Evolutionary conservation across 2,329 filamentous ascomycete genomes (phyloP), one percentile per base, ranked within the genome.

Genomic region (Taxawa tesnikishii): DNA sequence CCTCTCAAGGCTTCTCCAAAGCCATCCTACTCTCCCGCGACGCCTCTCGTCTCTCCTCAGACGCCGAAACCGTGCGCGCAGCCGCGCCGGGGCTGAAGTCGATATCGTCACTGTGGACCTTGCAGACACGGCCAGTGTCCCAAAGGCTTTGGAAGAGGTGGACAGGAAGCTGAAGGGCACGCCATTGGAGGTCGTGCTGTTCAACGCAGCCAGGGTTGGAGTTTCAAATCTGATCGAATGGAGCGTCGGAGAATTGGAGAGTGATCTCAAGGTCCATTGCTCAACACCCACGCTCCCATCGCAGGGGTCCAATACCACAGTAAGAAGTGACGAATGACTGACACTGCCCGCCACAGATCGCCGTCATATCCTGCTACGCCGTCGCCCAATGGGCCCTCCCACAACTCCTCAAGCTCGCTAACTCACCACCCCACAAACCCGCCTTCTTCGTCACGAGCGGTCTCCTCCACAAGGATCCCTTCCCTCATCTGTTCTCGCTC

Each of bases 151-250:
- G 4, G 43, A 53, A 5, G 48, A 64, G 23, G 53, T 65, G 4
- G n/a, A n/a, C n/a, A n/a, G n/a, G n/a, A 60, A 62, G n/a, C 49
- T 54, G 1, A 51, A 58, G 28, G 60, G 59, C n/a, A 40, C 44
- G 2, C n/a, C n/a, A n/a, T 47, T 68, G 2, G 62, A 68, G 28
- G 62, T 60, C 13, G 52, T 71, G 3, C 58, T 68, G 26, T 71
- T 63, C 54, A 72, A 72, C 40, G 65, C 67, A 1, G 68, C 67
- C 3, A 48, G 62, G 1, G 61, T 71, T 1, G 54, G 54, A 5
- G 54, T 57, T 0, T 59, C 55, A 14, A 48, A 54, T 3, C 50
- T 65, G 1, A 45, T 70, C 5, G 51, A 57, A 19, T 59, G 60
- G 29, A 45, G 42, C 3, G 52, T 63, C 2, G 50, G 59, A 26